These are phyloP conservation scores for Symbiodinium pilosum DNA, from an alignment of 73 alveolate genomes.

Conservation along the genomic window DNA sequence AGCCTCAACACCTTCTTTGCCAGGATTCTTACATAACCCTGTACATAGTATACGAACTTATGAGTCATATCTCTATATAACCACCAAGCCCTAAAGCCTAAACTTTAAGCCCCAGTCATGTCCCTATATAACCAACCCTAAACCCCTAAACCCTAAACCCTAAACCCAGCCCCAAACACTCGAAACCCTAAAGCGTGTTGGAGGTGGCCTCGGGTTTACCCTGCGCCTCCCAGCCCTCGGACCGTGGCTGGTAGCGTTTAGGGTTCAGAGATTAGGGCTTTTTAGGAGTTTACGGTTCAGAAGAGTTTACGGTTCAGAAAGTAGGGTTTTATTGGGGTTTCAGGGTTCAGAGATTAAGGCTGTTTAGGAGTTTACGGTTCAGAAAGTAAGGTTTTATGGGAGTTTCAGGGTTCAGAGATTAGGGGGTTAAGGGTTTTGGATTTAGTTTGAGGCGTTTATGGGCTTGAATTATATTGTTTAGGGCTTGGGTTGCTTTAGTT, in stretches of 20 bases:
- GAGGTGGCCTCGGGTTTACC: not conserved
- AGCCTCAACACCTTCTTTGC: too few relatives aligned
- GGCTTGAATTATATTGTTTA: too few relatives aligned
- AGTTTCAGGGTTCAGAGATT: not conserved
- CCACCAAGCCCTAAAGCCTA: too few relatives aligned
- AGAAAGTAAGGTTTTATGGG: not conserved
- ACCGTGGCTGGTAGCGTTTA: not conserved
- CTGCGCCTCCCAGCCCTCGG: conserved; percentile 25
- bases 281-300: too few relatives aligned
- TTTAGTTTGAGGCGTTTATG: too few relatives aligned
- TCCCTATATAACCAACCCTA: not conserved
- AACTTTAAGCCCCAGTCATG: not conserved
- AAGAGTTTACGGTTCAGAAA: not conserved
- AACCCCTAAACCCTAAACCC: not conserved
- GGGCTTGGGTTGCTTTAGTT: too few relatives aligned
- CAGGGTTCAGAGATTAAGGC: not conserved
- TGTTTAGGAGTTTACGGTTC: too few relatives aligned
- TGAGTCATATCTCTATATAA: not conserved
- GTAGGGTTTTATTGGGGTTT: not conserved
- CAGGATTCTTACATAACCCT: too few relatives aligned
- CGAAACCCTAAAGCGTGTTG: not conserved
- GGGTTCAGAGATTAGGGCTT: not conserved
- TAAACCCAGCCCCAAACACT: not conserved
- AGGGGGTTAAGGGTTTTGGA: too few relatives aligned
- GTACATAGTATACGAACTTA: not conserved